Conservation (phyloP, 2,329 filamentous ascomycete species). For the Curvularia sp. region DNA sequence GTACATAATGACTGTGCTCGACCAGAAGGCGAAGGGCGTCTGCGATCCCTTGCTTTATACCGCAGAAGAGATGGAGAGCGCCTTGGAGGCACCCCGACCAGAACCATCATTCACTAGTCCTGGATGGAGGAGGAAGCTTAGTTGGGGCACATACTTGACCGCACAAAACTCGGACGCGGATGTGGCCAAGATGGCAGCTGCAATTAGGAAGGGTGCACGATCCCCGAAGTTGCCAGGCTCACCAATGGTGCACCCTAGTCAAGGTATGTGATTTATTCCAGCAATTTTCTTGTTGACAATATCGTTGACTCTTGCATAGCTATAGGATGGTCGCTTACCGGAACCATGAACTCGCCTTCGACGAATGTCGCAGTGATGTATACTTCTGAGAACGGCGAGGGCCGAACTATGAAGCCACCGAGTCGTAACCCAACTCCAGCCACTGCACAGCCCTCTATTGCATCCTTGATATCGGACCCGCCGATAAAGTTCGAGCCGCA, state of each 20-base stretch:
- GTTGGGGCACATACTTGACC: conserved; percentile 54
- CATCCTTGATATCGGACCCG: conserved; percentile 41
- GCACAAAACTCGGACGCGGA: conserved; percentile 42
- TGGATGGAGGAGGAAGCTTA: conserved; percentile 59
- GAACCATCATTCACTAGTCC: conserved; percentile 60
- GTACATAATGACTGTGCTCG: conserved; percentile 84
- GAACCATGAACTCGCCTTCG: conserved; percentile 83
- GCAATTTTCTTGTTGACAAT: not conserved
- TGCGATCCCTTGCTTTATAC: conserved; percentile 74
- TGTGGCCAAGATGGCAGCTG: conserved; percentile 42
- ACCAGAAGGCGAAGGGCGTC: conserved; percentile 87
- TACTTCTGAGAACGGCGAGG: conserved; percentile 59
- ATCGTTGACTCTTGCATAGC: conserved; percentile 51
- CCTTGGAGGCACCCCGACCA: conserved; percentile 62
- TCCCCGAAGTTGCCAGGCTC: conserved; percentile 51
- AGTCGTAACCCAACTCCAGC: conserved; percentile 31
- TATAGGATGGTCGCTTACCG: conserved; percentile 87
- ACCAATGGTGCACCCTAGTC: conserved; percentile 59
- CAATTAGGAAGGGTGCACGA: conserved; percentile 40
- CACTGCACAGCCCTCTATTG: conserved; percentile 40
- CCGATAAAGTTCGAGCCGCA: conserved; percentile 39
- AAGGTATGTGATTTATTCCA: conserved; percentile 50
- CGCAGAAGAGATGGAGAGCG: conserved; percentile 78
- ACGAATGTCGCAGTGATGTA: conserved; percentile 85
- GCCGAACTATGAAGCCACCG: conserved; percentile 31